Evolutionary conservation across 192 early-diverging fungal genomes (phyloP), one percentile per base, ranked within the genome.

Genomic region (Backusella morwellensis): DNA sequence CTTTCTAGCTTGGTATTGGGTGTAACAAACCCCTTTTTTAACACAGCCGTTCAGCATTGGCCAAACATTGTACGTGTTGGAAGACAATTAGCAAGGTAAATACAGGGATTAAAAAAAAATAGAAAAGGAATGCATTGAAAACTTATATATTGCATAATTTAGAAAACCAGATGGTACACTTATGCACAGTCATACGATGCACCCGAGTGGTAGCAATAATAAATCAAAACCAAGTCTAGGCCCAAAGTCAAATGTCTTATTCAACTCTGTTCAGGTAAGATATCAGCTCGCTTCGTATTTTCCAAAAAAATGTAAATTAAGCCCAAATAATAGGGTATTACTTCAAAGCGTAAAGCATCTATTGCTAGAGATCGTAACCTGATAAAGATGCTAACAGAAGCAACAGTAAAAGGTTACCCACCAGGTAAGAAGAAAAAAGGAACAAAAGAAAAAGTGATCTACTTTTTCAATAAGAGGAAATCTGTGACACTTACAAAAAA

Each of bases 11-110:
- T 92, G 35, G 85, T 99, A n/a, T 82, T 99, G 5, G 98, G 98
- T 12, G 95, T 97, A 6, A 98, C 98, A 6, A 99, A 99, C 80
- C 95, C 96, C 6, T 96, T 95, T 71, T 98, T 99, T 79, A 86
- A 87, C 75, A 95, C 96, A 80, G 91, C 95, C 4, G 83, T 99
- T 68, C 90, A 90, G 72, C 94, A 96, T 85, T 99, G 98, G 98
- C 95, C 96, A 56, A 88, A 97, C 81, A 89, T 93, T 72, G 88
- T 98, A 42, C 86, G 88, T 26, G 86, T 92, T 35, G 88, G 88
- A 11, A 67, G 75, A 38, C 80, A 78, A 29, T 80, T 74, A 69
- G 71, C 78, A 76, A 36, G 79, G 83, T 78, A 80, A 50, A 50
- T 50, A n/a, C 40, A 63, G 15, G 26, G 3, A 32, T 32, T 1